Conservation (phyloP, 192 early-diverging fungal genomes). For the Dispira simplex region DNA sequence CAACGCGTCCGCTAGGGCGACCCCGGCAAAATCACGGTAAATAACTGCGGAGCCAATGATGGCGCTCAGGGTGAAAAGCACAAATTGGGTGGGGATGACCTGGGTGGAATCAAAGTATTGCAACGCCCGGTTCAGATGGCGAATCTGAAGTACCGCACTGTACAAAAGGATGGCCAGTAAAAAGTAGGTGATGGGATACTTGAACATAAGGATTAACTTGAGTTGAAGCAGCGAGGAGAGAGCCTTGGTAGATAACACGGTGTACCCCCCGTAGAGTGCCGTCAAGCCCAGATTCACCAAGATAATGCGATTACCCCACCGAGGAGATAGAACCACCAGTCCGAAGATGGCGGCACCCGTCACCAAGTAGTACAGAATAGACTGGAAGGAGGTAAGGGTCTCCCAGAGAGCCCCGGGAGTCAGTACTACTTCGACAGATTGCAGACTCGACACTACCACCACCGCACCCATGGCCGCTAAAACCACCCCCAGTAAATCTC, state of each 20-base stretch:
- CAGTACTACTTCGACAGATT: slow-evolving; percentile 36
- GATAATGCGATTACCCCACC: slow-evolving; percentile 32
- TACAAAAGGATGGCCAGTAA: slow-evolving; percentile 35
- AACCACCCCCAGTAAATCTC: slow-evolving; percentile 40
- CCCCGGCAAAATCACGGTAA: slow-evolving; percentile 48
- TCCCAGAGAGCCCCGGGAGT: neutral
- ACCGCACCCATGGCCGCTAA: slow-evolving; percentile 46
- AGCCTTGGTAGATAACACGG: slow-evolving; percentile 52
- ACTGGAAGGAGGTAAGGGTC: neutral
- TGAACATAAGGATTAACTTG: slow-evolving; percentile 43
- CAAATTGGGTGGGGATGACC: slow-evolving; percentile 67
- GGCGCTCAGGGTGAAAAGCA: slow-evolving; percentile 50
- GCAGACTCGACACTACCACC: slow-evolving; percentile 42
- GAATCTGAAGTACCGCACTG: slow-evolving; percentile 48
- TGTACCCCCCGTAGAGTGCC: slow-evolving; percentile 57
- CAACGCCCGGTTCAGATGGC: slow-evolving; percentile 48
- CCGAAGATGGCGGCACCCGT: slow-evolving; percentile 18
- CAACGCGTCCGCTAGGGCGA: slow-evolving; percentile 24
- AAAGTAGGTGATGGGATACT: slow-evolving; percentile 45
- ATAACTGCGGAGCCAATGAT: slow-evolving; percentile 50
- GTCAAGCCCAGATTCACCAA: slow-evolving; percentile 48
- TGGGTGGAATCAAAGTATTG: slow-evolving; percentile 47
- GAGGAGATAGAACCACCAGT: slow-evolving; percentile 26
- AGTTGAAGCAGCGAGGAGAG: slow-evolving; percentile 48
- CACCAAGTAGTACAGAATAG: slow-evolving; percentile 29